These are phyloP conservation scores for Beauveria pseudobassiana DNA, from an alignment of 2,329 filamentous ascomycete species.

Conservation along the genomic window DNA sequence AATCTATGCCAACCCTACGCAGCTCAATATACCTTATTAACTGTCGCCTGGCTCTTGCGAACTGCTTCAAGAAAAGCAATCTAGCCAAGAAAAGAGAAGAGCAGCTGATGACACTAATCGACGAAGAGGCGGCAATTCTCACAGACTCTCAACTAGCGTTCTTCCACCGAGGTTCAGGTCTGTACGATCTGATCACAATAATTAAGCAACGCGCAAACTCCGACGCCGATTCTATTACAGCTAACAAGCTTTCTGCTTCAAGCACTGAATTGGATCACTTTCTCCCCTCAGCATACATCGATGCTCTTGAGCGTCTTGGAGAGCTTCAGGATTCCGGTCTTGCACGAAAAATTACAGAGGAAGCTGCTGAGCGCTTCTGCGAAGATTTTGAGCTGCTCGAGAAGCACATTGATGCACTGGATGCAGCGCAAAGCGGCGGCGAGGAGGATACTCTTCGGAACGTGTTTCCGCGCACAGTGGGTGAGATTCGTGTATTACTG, in stretches of 20 bases:
- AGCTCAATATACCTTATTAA: slow-evolving; percentile 67
- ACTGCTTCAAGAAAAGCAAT: slow-evolving; percentile 48
- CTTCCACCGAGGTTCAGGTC: slow-evolving; percentile 67
- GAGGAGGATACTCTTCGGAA: slow-evolving; percentile 19
- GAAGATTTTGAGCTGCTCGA: slow-evolving; percentile 66
- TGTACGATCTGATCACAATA: slow-evolving; percentile 55
- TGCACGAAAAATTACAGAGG: slow-evolving; percentile 69
- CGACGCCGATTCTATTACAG: slow-evolving; percentile 33
- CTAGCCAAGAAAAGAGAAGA: slow-evolving; percentile 54
- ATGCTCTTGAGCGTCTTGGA: slow-evolving; percentile 76
- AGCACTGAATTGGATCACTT: slow-evolving; percentile 83
- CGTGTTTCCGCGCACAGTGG: slow-evolving; percentile 51
- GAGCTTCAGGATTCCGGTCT: slow-evolving; percentile 64
- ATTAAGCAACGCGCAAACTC: background rate
- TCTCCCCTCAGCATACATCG: slow-evolving; percentile 85
- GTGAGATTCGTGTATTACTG: slow-evolving; percentile 52
- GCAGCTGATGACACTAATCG: slow-evolving; percentile 49
- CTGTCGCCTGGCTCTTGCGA: slow-evolving; percentile 54
- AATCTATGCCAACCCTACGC: slow-evolving; percentile 49
- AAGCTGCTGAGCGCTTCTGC: slow-evolving; percentile 78
- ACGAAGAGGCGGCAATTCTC: slow-evolving; percentile 49
- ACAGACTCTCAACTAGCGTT: slow-evolving; percentile 63
- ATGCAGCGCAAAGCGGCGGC: slow-evolving; percentile 23
- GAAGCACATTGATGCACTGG: slow-evolving; percentile 37
- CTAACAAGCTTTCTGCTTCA: slow-evolving; percentile 50